These are phyloP conservation scores for Aureococcus anophagefferens DNA, from an alignment of 108 stramenopile genomes.

Conservation along the genomic window DNA sequence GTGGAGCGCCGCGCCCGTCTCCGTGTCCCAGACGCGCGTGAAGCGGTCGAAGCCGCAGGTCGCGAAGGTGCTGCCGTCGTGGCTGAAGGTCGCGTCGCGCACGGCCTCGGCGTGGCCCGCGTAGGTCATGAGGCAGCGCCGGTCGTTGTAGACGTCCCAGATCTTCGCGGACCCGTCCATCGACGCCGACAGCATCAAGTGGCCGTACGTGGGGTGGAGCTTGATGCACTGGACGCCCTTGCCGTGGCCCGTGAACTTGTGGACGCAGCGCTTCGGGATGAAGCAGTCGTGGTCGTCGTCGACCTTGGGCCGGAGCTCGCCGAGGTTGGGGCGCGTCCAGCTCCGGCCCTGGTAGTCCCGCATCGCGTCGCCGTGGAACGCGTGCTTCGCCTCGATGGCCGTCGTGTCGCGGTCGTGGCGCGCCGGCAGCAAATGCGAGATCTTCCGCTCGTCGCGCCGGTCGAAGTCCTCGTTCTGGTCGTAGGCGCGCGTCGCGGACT, in stretches of 20 bases:
- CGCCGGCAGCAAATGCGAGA: constrained; percentile 85
- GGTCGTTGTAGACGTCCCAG: constrained; percentile 58
- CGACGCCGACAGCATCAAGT: constrained; percentile 86
- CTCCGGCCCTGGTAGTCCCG: constrained; percentile 83
- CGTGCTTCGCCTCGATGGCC: constrained; percentile 43
- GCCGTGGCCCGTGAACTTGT: constrained; percentile 73
- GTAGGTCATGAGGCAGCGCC: constrained; percentile 76
- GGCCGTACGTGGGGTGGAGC: constrained; percentile 90
- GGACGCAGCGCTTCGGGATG: constrained; percentile 87
- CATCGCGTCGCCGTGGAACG: constrained; percentile 68
- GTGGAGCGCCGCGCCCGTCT: constrained; percentile 72
- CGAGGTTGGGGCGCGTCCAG: constrained; percentile 74
- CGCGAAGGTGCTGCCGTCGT: constrained; percentile 69
- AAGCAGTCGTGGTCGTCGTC: constrained; percentile 74
- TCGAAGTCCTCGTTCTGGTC: constrained; percentile 6
- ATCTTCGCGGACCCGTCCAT: constrained; percentile 87
- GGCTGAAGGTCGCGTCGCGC: constrained; percentile 83
- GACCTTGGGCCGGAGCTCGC: constrained; percentile 43
- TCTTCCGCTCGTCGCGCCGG: constrained; percentile 75
- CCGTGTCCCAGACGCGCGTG: constrained; percentile 88
- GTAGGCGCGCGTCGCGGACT: constrained; percentile 20
- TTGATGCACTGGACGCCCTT: constrained; percentile 93
- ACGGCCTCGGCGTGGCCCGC: constrained; percentile 84
- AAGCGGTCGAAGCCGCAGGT: constrained; percentile 24
- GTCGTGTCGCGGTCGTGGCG: constrained; percentile 60